Evolutionary conservation across 2,329 filamentous ascomycete genomes (phyloP).

Genomic region (Grosmannia penicillata): DNA sequence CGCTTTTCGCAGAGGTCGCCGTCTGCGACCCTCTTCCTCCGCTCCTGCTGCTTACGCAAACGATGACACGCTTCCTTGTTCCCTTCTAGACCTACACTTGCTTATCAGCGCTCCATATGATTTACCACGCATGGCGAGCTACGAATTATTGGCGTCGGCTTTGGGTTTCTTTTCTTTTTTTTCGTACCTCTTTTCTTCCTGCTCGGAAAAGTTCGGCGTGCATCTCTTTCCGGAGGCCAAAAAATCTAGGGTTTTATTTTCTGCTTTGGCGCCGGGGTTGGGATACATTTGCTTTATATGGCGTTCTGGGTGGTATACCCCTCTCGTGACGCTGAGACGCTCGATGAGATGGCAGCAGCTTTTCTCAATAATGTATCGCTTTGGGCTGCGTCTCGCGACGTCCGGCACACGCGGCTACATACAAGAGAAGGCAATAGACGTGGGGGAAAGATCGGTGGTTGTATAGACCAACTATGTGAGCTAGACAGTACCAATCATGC

Average conservation of each 20-base stretch:
- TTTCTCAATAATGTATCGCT: no score
- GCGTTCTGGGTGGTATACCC: background rate
- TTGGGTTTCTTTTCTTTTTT: background rate
- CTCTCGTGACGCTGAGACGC: background rate
- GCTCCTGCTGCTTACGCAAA: no score
- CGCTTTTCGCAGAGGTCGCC: no score
- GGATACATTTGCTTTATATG: background rate
- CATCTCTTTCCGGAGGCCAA: no score
- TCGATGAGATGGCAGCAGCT: background rate
- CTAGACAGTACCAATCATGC: no score
- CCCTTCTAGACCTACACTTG: no score
- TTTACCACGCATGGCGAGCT: no score
- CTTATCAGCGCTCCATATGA: no score
- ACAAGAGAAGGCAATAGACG: background rate
- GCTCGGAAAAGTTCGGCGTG: background rate
- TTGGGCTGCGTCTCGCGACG: background rate
- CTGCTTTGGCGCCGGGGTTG: background rate
- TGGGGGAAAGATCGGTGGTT: background rate
- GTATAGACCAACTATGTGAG: background rate
- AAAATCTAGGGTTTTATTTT: no score
- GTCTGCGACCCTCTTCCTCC: no score
- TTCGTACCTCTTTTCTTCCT: background rate
- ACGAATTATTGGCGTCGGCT: no score
- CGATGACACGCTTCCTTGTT: no score
- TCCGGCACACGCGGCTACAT: background rate